Evolutionary conservation across 108 stramenopile genomes (phyloP).

Genomic region (Parietichytrium sp.): DNA sequence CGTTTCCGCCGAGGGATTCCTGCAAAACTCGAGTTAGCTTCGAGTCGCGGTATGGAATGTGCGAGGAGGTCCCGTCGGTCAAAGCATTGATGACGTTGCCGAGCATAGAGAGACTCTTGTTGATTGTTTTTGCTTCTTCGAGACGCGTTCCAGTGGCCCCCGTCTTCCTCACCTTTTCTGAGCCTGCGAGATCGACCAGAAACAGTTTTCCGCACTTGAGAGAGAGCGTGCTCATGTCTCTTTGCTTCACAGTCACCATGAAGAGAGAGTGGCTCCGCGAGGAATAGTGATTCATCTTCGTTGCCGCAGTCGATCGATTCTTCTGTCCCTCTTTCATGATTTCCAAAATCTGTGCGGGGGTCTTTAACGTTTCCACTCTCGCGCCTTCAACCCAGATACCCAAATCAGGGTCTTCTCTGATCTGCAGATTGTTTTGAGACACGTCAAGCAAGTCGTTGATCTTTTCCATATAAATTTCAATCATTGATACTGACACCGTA

Average conservation of each 20-base stretch:
- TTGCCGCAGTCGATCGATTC: constrained; percentile 47
- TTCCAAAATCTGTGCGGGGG: constrained; percentile 40
- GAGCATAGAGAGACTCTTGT: constrained; percentile 45
- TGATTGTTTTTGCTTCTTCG: constrained; percentile 52
- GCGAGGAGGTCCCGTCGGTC: background rate
- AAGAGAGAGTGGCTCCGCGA: constrained; percentile 49
- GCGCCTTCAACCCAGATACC: constrained; percentile 69
- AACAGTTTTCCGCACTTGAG: constrained; percentile 37
- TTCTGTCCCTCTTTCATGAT: constrained; percentile 13
- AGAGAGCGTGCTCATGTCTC: background rate
- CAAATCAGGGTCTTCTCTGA: constrained; percentile 62
- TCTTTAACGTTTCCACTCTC: constrained; percentile 50
- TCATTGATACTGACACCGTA: constrained; percentile 30
- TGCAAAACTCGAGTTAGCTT: constrained; percentile 41
- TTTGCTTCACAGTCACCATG: constrained; percentile 39
- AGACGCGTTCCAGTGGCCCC: constrained; percentile 43
- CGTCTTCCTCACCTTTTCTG: constrained; percentile 48
- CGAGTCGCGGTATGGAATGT: constrained; percentile 25
- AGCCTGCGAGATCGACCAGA: constrained; percentile 52
- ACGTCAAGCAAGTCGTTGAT: constrained; percentile 44
- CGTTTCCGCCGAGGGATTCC: constrained; percentile 36
- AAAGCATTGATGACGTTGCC: constrained; percentile 49
- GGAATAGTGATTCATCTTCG: constrained; percentile 49
- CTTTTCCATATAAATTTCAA: constrained; percentile 49
- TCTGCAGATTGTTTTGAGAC: constrained; percentile 50